phyloP scores from a whole-genome alignment of 2,329 filamentous ascomycete species.

The Claviceps humidiphila region DNA sequence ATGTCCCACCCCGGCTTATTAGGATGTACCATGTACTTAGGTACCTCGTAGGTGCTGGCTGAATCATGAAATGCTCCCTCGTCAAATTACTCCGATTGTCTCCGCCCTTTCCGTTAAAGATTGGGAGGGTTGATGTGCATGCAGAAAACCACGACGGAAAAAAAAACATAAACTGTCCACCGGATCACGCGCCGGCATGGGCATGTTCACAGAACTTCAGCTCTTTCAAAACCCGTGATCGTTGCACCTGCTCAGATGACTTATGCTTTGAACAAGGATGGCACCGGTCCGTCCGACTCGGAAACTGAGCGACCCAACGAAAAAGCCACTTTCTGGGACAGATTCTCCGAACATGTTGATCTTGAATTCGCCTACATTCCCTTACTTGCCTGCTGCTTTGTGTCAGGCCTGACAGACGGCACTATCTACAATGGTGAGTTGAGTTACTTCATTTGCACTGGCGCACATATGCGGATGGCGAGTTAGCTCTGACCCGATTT shows the following conservation, averaged over 20 bases:
- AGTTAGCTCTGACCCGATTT: neutral
- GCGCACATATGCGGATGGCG: neutral
- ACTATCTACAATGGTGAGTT: slow-evolving; percentile 22
- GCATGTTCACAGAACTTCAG: neutral
- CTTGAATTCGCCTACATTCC: slow-evolving; percentile 17
- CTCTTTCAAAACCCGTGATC: neutral
- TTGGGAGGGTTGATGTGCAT: neutral
- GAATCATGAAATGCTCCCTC: neutral
- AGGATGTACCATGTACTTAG: too few relatives aligned
- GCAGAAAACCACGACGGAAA: neutral
- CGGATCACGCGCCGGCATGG: neutral
- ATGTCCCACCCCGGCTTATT: neutral
- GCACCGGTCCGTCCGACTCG: slow-evolving; percentile 4
- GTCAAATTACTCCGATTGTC: slow-evolving; percentile 1
- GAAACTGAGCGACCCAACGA: slow-evolving; percentile 8
- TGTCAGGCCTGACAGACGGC: slow-evolving; percentile 27
- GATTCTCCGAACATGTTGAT: slow-evolving; percentile 8
- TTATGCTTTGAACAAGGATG: neutral
- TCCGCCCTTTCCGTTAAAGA: neutral
- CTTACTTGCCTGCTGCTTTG: slow-evolving; percentile 19
- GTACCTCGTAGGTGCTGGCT: too few relatives aligned
- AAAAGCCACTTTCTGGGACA: slow-evolving; percentile 1
- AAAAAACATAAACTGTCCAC: neutral
- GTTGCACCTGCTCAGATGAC: neutral
- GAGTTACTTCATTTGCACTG: neutral